phyloP scores from a whole-genome alignment of 805 yeast species.

The Vanderwaltozyma yarrowii region DNA sequence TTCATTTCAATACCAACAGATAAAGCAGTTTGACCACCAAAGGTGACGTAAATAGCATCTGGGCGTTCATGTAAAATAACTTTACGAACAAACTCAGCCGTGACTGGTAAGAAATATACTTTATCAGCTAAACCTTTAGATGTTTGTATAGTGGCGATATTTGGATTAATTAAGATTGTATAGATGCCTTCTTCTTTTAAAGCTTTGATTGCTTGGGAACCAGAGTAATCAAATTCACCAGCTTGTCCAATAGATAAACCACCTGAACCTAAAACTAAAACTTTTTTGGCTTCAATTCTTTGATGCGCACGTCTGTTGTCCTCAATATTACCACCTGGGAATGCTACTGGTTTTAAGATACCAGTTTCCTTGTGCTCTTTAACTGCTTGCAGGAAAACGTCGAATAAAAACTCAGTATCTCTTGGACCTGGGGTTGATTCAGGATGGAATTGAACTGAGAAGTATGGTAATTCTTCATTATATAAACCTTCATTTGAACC shows the following conservation, averaged over 20 bases:
- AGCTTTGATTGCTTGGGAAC: conserved; percentile 98
- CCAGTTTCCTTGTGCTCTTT: conserved; percentile 47
- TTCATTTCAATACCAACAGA: conserved; percentile 92
- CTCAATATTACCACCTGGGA: conserved; percentile 80
- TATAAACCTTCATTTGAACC: conserved; percentile 98
- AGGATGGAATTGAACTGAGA: conserved; percentile 98
- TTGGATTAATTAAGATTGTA: conserved; percentile 92
- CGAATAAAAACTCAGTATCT: conserved; percentile 95
- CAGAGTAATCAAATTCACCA: conserved; percentile 98
- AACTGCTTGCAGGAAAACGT: conserved; percentile 80
- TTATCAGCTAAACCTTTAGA: conserved; percentile 97
- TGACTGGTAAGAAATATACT: conserved; percentile 96
- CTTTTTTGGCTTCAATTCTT: conserved; percentile 77
- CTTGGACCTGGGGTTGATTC: conserved; percentile 99
- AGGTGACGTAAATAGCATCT: conserved; percentile 92
- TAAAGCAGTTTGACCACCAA: conserved; percentile 98
- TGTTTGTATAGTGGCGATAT: conserved; percentile 97
- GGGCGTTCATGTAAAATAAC: conserved; percentile 93
- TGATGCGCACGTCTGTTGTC: conserved; percentile 74
- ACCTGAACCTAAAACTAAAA: conserved; percentile 92
- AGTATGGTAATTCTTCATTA: conserved; percentile 76
- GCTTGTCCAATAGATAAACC: conserved; percentile 99
- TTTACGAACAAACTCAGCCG: conserved; percentile 90
- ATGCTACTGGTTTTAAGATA: conserved; percentile 57
- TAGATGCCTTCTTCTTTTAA: conserved; percentile 95